Evolutionary conservation across 768 basidiomycete species (phyloP).

Genomic region (Boletus rufocinnamomeus): DNA sequence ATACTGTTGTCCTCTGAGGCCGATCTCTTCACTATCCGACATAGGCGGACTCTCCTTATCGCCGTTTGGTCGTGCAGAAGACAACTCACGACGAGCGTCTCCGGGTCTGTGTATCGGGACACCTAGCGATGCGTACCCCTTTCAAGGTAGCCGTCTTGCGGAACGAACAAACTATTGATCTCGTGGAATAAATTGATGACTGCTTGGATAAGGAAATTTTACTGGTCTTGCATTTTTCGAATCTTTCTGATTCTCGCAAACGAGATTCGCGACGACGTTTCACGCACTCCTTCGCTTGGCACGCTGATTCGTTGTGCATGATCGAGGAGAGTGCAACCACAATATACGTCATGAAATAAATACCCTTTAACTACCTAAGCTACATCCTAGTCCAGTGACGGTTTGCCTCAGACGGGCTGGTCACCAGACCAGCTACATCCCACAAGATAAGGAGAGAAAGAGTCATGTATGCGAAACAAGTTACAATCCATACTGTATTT

Average conservation of each 20-base stretch:
- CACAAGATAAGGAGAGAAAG: neutral
- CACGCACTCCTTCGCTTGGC: too few species aligned
- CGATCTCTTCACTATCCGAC: neutral
- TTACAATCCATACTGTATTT: neutral
- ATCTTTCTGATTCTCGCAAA: too few species aligned
- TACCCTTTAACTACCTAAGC: slow-evolving; percentile 1
- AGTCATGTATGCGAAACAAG: neutral
- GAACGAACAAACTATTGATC: too few species aligned
- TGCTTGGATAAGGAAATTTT: neutral
- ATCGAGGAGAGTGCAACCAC: neutral
- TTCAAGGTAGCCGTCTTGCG: neutral
- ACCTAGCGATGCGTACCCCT: neutral
- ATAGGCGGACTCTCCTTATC: neutral
- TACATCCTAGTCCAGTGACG: too few species aligned
- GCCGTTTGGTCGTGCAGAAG: neutral
- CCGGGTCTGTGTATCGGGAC: neutral
- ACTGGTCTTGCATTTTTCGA: neutral
- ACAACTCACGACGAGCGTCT: neutral
- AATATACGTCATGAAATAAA: slow-evolving; percentile 9
- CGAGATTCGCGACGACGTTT: neutral
- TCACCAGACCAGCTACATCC: neutral
- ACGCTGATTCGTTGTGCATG: neutral
- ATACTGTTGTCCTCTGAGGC: neutral
- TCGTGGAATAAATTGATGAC: too few species aligned
- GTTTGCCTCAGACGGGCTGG: too few species aligned